Base-by-base conservation (phyloP, 2,329 filamentous ascomycete genomes). In the Xylariales sp. region DNA sequence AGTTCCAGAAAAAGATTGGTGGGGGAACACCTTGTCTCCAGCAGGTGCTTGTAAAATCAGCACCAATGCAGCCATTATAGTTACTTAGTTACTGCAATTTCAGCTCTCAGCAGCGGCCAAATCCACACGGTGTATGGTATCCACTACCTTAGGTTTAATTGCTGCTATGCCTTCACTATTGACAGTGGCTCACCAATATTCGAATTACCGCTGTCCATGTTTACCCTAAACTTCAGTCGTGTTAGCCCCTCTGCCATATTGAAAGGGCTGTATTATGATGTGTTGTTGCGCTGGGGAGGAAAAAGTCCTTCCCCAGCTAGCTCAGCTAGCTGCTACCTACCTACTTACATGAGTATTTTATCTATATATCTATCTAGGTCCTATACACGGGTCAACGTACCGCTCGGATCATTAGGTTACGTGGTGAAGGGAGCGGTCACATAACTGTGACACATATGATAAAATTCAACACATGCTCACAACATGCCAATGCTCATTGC, bases 401-500 rank as follows among this genome's bases (percentile, higher is more conserved):
- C n/a, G n/a, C n/a, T n/a, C n/a, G n/a, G n/a, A n/a, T n/a, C n/a
- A n/a, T n/a, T n/a, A n/a, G n/a, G n/a, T n/a, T n/a, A n/a, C n/a
- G n/a, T 62, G 16, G 58, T 42, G 14, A 61, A 51, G 3, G 61
- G 57, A 1, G 60, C 56, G 3, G 50, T 49, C 1, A 58, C 60
- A 9, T 59, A 61, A 20, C 61, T 64, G 37, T 7, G 16, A 28
- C 11, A 15, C 3, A 33, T 40, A 14, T 5, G 5, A 10, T 8
- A 24, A 14, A 28, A 12, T 5, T 24, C 3, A 16, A 12, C 14
- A 16, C 12, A 4, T 36, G 49, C 60, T 49, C 50, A 66, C 63
- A 69, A 64, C 2, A 69, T 42, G 1, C 66, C 66, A 52, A 69
- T 62, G 46, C 63, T 65, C 67, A 70, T 69, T 7, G 66, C 66